Conservation (phyloP, 768 basidiomycete species). For the Paxillus rubicundulus region DNA sequence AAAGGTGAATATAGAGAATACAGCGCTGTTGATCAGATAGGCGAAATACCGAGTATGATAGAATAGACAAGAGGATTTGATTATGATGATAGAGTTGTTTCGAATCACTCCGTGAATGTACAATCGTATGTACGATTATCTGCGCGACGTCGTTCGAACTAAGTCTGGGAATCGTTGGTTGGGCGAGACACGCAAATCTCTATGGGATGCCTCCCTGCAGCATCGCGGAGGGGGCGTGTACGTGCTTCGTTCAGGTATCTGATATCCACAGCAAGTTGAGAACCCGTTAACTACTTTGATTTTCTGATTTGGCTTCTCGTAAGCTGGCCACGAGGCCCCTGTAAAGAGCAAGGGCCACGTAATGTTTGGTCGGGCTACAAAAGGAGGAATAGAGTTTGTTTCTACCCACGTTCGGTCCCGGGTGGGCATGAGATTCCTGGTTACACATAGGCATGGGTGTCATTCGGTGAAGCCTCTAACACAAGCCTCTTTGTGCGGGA, state of each 20-base stretch:
- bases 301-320: neutral
- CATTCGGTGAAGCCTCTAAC: neutral
- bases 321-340: constrained; percentile 3
- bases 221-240: constrained; percentile 1
- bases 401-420: constrained; percentile 9
- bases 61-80: neutral
- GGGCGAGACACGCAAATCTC: neutral
- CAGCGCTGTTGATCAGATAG: constrained; percentile 1
- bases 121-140: neutral
- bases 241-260: neutral
- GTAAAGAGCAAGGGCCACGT: neutral
- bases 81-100: neutral
- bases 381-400: neutral
- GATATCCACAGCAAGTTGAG: neutral
- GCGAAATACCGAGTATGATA: neutral
- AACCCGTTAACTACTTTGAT: neutral
- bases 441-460: neutral
- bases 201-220: neutral
- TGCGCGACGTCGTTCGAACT: neutral
- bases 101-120: neutral
- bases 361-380: neutral
- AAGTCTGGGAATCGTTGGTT: constrained; percentile 6
- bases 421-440: neutral
- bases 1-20: constrained; percentile 6
- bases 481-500: neutral